Percentiles rank a stretch among this genome's conserved stretches.
These are phyloP conservation scores for Termitomyces titanicus DNA, from an alignment of 768 basidiomycete species.

Conservation along the genomic window DNA sequence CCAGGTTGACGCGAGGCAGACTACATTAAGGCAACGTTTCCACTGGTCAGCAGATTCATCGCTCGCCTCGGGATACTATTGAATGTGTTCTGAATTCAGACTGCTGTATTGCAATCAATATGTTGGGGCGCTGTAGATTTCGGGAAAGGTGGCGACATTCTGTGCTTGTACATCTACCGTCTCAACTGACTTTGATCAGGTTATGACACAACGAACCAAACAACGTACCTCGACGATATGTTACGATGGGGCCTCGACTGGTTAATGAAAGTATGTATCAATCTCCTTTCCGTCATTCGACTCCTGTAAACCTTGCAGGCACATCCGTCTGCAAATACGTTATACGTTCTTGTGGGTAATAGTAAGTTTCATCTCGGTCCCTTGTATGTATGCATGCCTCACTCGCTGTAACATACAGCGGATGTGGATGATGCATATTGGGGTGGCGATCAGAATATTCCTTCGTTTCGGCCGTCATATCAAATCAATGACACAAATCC, in stretches of 20 bases:
- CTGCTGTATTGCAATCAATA: slow-evolving; percentile 79
- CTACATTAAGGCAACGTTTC: slow-evolving; percentile 86
- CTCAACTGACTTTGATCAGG: slow-evolving; percentile 27
- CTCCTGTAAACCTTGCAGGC: slow-evolving; percentile 45
- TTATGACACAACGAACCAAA: slow-evolving; percentile 84
- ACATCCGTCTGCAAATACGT: slow-evolving; percentile 66
- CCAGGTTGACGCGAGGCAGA: slow-evolving; percentile 38
- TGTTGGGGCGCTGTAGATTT: slow-evolving; percentile 90
- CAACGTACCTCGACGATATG: slow-evolving; percentile 87
- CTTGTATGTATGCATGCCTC: not conserved
- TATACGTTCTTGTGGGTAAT: slow-evolving; percentile 76
- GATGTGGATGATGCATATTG: slow-evolving; percentile 76
- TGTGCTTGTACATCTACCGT: not conserved
- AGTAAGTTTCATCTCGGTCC: slow-evolving; percentile 32
- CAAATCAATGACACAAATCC: slow-evolving; percentile 77
- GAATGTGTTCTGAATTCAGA: slow-evolving; percentile 34
- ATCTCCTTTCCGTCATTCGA: not conserved
- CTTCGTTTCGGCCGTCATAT: slow-evolving; percentile 69
- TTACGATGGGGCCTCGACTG: slow-evolving; percentile 90
- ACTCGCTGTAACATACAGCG: slow-evolving; percentile 28
- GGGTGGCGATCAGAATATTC: slow-evolving; percentile 83
- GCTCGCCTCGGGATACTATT: not conserved
- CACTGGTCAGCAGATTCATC: slow-evolving; percentile 50
- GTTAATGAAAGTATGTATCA: slow-evolving; percentile 72
- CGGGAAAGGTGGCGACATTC: slow-evolving; percentile 55